These are phyloP conservation scores for Neospora caninum DNA, from an alignment of 169 alveolate genomes.

Conservation along the genomic window DNA sequence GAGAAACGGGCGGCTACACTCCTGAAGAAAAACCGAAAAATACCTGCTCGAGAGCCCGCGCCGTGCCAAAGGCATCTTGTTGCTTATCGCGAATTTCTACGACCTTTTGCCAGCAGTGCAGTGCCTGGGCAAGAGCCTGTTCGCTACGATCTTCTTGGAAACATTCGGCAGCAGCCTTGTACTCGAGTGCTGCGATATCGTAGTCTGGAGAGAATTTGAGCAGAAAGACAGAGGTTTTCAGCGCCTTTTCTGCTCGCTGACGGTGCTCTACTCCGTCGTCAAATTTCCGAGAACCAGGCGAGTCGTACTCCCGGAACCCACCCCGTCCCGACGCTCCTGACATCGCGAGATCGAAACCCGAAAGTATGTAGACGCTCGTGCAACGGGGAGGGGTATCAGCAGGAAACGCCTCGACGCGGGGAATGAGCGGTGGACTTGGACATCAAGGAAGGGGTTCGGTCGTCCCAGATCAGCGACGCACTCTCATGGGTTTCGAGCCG, in stretches of 20 bases:
- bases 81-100: constrained; percentile 13
- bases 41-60: constrained; percentile 22
- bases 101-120: constrained; percentile 1
- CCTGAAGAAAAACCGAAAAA: background rate
- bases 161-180: background rate
- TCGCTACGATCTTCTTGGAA: background rate
- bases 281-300: background rate
- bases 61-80: background rate
- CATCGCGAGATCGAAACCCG: background rate
- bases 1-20: background rate
- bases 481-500: too few relatives aligned
- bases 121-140: background rate
- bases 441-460: too few relatives aligned
- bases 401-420: too few relatives aligned
- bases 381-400: too few relatives aligned
- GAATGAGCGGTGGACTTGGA: too few relatives aligned
- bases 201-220: constrained; percentile 41
- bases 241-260: background rate
- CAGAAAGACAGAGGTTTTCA: background rate
- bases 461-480: too few relatives aligned
- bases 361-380: too few relatives aligned
- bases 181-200: background rate
- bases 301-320: background rate
- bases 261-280: constrained; percentile 6
- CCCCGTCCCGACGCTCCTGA: background rate